Evolutionary conservation across 106 monocot genomes (phyloP).

Genomic region (Phalaenopsis aphrodite): DNA sequence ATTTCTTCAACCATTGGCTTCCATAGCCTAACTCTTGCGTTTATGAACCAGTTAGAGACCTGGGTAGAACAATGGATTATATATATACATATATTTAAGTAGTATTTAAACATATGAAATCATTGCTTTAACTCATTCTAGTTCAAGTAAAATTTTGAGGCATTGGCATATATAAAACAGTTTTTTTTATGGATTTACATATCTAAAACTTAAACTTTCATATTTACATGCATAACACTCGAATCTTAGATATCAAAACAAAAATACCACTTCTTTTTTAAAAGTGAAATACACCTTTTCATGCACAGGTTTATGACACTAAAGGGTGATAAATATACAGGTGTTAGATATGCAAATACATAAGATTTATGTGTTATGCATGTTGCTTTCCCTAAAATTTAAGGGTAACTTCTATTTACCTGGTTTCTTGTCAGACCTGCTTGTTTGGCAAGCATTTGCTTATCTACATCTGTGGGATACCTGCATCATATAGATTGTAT

Average conservation of each 20-base stretch:
- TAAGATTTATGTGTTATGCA: no score
- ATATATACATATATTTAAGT: not conserved
- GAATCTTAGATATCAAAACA: no score
- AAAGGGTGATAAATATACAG: no score
- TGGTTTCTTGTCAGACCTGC: slow-evolving; percentile 87
- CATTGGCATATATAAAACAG: no score
- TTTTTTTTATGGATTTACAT: no score
- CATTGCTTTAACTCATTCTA: not conserved
- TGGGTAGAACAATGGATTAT: slow-evolving; percentile 9
- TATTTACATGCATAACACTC: no score
- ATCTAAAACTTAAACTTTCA: no score
- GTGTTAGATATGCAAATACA: no score
- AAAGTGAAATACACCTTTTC: no score
- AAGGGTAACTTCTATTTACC: slow-evolving; percentile 18
- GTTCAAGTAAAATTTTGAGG: not conserved
- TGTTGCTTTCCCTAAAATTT: not conserved
- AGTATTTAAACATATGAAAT: not conserved
- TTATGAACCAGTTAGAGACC: slow-evolving; percentile 75
- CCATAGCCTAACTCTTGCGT: slow-evolving; percentile 58
- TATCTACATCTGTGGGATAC: slow-evolving; percentile 80
- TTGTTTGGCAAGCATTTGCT: slow-evolving; percentile 84
- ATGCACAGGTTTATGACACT: no score
- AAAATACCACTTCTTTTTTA: no score
- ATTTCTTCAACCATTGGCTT: slow-evolving; percentile 69
- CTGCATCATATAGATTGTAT: slow-evolving; percentile 14